Conservation (phyloP, 2,329 filamentous ascomycete genomes). For the Tolypocladium amazonense region DNA sequence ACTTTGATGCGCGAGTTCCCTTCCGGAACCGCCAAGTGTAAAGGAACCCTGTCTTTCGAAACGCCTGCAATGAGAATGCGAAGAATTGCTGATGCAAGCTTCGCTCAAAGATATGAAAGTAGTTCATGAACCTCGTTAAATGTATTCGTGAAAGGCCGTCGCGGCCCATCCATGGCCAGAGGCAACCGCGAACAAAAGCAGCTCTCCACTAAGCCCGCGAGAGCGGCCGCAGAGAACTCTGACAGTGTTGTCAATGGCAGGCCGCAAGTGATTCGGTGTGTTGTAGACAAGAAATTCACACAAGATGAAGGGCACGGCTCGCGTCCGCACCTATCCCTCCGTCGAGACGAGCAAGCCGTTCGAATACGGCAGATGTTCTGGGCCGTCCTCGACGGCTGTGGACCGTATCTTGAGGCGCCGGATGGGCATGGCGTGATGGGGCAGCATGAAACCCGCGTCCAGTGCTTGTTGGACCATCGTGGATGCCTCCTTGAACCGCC, state of each 20-base stretch:
- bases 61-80: slow-evolving; percentile 10
- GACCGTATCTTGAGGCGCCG: slow-evolving; percentile 11
- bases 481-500: slow-evolving; percentile 77
- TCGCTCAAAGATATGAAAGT: slow-evolving; percentile 4
- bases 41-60: slow-evolving; percentile 5
- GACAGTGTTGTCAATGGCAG: not conserved
- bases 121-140: slow-evolving; percentile 6
- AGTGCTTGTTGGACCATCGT: slow-evolving; percentile 70
- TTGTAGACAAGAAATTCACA: not conserved
- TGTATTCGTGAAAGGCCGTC: slow-evolving; percentile 1
- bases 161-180: not conserved
- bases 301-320: not conserved
- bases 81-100: slow-evolving; percentile 1
- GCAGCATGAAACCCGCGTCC: slow-evolving; percentile 44
- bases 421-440: slow-evolving; percentile 30
- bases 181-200: not conserved
- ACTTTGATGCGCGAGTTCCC: slow-evolving; percentile 1
- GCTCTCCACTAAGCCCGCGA: not conserved
- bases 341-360: slow-evolving; percentile 19
- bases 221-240: not conserved
- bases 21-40: slow-evolving; percentile 8
- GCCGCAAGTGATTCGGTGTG: not conserved
- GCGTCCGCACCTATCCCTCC: slow-evolving; percentile 14
- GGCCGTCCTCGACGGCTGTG: slow-evolving; percentile 9
- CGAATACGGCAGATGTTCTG: slow-evolving; percentile 14